Conservation (phyloP, 768 basidiomycete species). For the Pleurotus tuoliensis region DNA sequence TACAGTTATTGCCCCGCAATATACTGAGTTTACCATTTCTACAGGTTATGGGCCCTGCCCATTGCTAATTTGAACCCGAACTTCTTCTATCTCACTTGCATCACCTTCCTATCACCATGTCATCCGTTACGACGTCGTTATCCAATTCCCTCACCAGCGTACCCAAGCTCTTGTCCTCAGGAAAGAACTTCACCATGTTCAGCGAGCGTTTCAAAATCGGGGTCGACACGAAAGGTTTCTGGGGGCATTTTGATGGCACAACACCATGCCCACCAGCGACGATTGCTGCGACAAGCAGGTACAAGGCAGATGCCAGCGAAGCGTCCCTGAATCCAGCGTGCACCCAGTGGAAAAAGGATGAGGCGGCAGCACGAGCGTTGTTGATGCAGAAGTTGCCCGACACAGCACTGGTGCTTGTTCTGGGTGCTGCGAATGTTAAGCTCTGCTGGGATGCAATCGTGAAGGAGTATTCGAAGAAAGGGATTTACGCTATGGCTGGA, state of each 20-base stretch:
- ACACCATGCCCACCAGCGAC: no score
- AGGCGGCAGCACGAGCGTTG: background rate
- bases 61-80: background rate
- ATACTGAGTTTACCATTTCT: background rate
- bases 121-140: background rate
- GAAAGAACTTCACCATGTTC: conserved; percentile 15
- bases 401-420: background rate
- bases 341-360: background rate
- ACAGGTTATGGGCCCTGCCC: background rate
- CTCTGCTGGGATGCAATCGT: background rate
- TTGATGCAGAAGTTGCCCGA: background rate
- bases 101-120: background rate
- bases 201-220: conserved; percentile 7
- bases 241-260: conserved; percentile 12
- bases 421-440: background rate
- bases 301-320: no score
- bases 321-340: background rate
- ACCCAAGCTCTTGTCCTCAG: conserved; percentile 11
- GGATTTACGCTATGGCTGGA: background rate
- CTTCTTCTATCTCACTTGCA: background rate
- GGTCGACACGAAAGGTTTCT: conserved; percentile 11
- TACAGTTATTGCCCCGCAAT: background rate
- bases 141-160: conserved; percentile 10
- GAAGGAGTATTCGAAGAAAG: background rate
- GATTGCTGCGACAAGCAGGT: no score